A percentile compares a stretch with the other conserved stretches of the same genome.
These are phyloP conservation scores for Penicillium roqueforti DNA, from an alignment of 495 filamentous ascomycete genomes.

Conservation along the genomic window DNA sequence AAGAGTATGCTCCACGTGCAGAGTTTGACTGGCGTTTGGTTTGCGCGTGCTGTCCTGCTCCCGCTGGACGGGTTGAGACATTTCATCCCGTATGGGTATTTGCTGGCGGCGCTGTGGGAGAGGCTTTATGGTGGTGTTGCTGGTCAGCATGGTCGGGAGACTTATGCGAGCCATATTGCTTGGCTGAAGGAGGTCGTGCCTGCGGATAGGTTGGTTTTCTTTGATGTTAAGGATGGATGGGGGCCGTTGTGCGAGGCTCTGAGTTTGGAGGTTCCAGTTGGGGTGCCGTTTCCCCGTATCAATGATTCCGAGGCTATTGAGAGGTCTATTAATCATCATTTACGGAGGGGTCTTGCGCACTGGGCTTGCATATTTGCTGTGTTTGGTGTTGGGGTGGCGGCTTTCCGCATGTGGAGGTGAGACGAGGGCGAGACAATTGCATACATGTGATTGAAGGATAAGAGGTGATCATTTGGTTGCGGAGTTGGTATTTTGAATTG, in stretches of 20 bases:
- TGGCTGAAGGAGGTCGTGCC: conserved; percentile 38
- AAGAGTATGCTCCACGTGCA: conserved; percentile 11
- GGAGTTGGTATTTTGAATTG: background rate
- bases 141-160: conserved; percentile 4
- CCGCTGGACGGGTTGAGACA: conserved; percentile 14
- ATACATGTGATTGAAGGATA: background rate
- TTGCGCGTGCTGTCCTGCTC: conserved; percentile 11
- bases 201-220: conserved; percentile 41
- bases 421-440: background rate
- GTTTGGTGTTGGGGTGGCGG: conserved; percentile 4
- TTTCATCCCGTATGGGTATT: conserved; percentile 12
- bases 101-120: conserved; percentile 13
- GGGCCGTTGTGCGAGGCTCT: conserved; percentile 46
- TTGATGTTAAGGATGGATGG: conserved; percentile 47
- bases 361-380: conserved; percentile 17
- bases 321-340: conserved; percentile 13
- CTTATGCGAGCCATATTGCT: conserved; percentile 23
- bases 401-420: conserved; percentile 5
- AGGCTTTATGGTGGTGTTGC: conserved; percentile 8
- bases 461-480: background rate
- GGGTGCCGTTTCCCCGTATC: conserved; percentile 36
- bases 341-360: conserved; percentile 16
- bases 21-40: conserved; percentile 12
- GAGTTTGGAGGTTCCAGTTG: conserved; percentile 33
- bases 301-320: conserved; percentile 29